Evolutionary conservation across 2,329 filamentous ascomycete species (phyloP).

Genomic region (Cladosporium halotolerans): DNA sequence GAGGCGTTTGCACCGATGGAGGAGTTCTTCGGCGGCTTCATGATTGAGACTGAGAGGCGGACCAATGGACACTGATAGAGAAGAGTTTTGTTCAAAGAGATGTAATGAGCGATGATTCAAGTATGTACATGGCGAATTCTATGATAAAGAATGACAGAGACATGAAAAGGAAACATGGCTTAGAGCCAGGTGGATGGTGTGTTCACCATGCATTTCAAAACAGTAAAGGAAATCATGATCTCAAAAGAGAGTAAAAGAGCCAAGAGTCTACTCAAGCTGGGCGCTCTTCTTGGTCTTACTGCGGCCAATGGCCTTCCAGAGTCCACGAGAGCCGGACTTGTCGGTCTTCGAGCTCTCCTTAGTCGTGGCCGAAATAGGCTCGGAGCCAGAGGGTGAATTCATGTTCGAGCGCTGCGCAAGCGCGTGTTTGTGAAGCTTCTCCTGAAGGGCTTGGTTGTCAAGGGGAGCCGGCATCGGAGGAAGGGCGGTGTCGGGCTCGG

Average conservation of each 20-base stretch:
- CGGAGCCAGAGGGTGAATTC: conserved; percentile 5
- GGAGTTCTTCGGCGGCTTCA: conserved; percentile 27
- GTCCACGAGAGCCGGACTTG: background rate
- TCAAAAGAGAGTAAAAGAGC: background rate
- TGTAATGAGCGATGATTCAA: too few species aligned
- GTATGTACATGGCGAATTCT: background rate
- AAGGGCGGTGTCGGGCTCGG: conserved; percentile 4
- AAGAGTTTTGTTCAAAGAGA: background rate
- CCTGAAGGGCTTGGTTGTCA: conserved; percentile 4
- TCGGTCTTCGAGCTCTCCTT: background rate
- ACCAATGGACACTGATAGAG: background rate
- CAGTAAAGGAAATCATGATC: too few species aligned
- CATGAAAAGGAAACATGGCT: background rate
- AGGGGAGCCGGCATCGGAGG: conserved; percentile 6
- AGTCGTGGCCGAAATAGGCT: background rate
- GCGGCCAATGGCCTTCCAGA: conserved; percentile 8
- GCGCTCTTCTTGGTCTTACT: conserved; percentile 7
- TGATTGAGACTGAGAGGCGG: conserved; percentile 14
- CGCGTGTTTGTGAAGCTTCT: conserved; percentile 6
- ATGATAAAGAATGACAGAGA: too few species aligned
- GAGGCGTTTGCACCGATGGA: conserved; percentile 17
- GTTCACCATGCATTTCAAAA: too few species aligned
- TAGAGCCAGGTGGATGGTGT: too few species aligned
- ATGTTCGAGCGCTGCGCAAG: conserved; percentile 2
- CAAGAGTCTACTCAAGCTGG: background rate